Evolutionary conservation across 805 yeast genomes (phyloP), one percentile per base, ranked within the genome.

Genomic region (Starmerella potacharoeniae): DNA sequence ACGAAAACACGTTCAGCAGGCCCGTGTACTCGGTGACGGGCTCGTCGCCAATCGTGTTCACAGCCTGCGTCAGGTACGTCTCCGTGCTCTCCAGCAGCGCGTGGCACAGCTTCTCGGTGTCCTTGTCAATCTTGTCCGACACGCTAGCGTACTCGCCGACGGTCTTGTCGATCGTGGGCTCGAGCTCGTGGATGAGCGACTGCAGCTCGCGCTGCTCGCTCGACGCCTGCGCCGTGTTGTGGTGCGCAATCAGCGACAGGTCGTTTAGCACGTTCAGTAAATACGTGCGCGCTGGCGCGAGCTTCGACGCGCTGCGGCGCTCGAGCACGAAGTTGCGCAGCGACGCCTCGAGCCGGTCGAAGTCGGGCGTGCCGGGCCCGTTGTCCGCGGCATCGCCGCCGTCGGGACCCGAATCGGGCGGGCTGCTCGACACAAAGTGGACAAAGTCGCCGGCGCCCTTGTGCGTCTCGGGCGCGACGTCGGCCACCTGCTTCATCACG

Each of bases 261-360:
- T 93, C 99, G 28, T 68, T 68, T 43, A 86, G 75, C 11, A 90
- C 65, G 63, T 89, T 91, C 17, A 75, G 58, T 33, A 91, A 70
- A 63, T 85, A 93, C n/a, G 83, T 90, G 65, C 89, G 88, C 0
- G 96, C 97, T 0, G 99, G 99, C 37, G 87, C 77, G 13, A 93
- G 73, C 66, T 93, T 93, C 0, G 97, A 89, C 10, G 85, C 68
- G 0, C 96, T 81, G 64, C 98, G 78, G 64, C 90, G 93, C 61
- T 91, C 95, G 28, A 93, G 74, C 5, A 93, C 82, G 68, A 93
- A 93, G 60, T 82, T 82, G 52, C 97, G 77, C 55, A 93, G 73
- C 2, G 95, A 82, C 7, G 86, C 84, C 64, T 93, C 97, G 54
- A 93, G 72, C 50, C 78, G 80, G 63, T 87, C 96, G 66, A 91